Conservation (phyloP, 2,329 filamentous ascomycete genomes). For the Fonsecaea nubica region DNA sequence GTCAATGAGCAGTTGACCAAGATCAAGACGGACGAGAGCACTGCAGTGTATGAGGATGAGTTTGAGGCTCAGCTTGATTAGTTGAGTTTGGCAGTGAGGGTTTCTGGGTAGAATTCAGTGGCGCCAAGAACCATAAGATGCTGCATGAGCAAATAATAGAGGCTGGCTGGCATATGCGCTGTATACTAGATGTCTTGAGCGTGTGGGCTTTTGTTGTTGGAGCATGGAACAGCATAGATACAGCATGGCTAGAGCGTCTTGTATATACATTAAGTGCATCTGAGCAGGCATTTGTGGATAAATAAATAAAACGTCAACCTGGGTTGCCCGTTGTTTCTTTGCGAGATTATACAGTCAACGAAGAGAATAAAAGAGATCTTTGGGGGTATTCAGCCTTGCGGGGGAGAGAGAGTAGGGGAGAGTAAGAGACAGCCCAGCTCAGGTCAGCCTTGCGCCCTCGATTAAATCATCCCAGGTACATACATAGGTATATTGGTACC, state of each 20-base stretch:
- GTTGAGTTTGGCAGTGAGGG: not conserved
- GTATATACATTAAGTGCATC: not conserved
- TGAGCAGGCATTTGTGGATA: not conserved
- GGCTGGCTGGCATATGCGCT: not conserved
- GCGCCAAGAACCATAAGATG: not conserved
- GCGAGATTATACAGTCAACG: no score
- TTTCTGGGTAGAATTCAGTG: not conserved
- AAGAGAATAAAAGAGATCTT: no score
- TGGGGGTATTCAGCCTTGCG: no score
- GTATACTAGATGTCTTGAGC: not conserved
- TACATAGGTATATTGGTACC: no score
- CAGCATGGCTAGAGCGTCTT: not conserved
- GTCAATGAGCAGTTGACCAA: conserved; percentile 79
- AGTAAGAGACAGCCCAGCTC: no score
- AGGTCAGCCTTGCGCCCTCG: no score
- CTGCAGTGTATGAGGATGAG: conserved; percentile 64
- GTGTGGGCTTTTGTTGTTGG: not conserved
- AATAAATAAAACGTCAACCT: not conserved
- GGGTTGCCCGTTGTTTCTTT: not conserved
- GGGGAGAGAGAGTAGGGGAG: no score
- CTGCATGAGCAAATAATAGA: not conserved
- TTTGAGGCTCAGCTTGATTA: conserved; percentile 64
- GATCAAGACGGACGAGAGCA: conserved; percentile 63
- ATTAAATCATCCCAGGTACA: no score
- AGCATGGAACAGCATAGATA: not conserved